Evolutionary conservation across 1,284 basidiomycete genomes (phyloP), one percentile per base, ranked within the genome.

Genomic region (Rhodotorula sp.): DNA sequence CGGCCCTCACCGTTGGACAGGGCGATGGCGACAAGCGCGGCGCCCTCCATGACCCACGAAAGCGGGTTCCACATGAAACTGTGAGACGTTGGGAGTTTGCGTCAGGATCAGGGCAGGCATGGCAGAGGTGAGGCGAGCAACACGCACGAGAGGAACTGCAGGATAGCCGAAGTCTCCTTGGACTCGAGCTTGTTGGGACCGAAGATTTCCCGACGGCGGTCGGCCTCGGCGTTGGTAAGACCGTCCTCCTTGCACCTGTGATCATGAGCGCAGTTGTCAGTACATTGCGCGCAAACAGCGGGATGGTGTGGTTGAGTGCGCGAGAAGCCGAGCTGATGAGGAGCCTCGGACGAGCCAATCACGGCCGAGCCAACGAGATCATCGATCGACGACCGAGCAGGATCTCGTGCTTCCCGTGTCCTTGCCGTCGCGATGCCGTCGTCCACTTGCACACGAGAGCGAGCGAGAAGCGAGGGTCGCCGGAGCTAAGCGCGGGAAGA

Each of bases 31-130:
- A 98, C 95, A 64, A 97, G 86, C 63, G 95, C 94, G 68, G 95
- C 95, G 78, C 91, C 93, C 84, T 99, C 95, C 95, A 98, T 99
- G 84, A 98, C 96, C 94, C 95, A 98, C 56, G 94, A 97, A 34
- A 97, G 87, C 65, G 94, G 94, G 85, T 97, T 97, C 93, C 93
- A 96, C 93, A 96, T 96, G 87, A 97, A 97, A 29, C 76, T 75
- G 65, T 15, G 26, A 1, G 60, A 1, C 29, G 21, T 21, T 10
- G 52, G 29, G 49, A 23, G 12, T 0, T 6, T 12, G 14, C 5
- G 64, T 64, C 34, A 67, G 68, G 34, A 7, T 8, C 2, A 43
- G n/a, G 10, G 20, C 46, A 15, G 26, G 18, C 23, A 31, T 10
- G 52, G 58, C 21, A 46, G 3, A 5, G 31, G 58, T 29, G 51